Percentiles rank a stretch among this genome's conserved stretches.
Evolutionary conservation across 495 filamentous ascomycete genomes (phyloP).

Genomic region (Parathielavia appendiculata): DNA sequence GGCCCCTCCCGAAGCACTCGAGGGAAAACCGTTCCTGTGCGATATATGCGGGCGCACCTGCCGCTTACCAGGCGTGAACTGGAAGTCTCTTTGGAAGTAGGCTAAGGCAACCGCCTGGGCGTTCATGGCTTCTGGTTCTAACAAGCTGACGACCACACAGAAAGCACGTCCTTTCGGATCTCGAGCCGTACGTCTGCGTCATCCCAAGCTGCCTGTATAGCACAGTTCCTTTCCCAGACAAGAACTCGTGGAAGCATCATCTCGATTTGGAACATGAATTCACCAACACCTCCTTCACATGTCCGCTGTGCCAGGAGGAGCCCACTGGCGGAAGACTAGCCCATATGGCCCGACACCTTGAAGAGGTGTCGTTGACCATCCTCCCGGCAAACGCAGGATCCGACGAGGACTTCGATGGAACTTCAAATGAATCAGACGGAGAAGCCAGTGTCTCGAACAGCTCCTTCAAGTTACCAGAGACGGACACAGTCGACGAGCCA

Average conservation of each 20-base stretch:
- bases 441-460: no score
- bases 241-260: neutral
- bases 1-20: neutral
- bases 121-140: neutral
- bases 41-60: neutral
- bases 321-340: neutral
- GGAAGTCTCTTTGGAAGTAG: slow-evolving; percentile 5
- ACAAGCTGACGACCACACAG: neutral
- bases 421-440: neutral
- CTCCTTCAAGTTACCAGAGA: no score
- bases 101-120: neutral
- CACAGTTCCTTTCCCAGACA: neutral
- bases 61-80: neutral
- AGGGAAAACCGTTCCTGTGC: neutral
- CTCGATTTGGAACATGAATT: neutral
- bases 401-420: neutral
- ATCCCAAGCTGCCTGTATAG: neutral
- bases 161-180: neutral
- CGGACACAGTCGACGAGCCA: no score
- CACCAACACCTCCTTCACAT: neutral
- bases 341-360: neutral
- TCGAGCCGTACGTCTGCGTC: neutral
- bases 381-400: neutral
- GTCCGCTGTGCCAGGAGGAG: neutral
- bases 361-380: slow-evolving; percentile 3